phyloP scores from a whole-genome alignment of 2,329 filamentous ascomycete species.

The Incumbomyces lentus region DNA sequence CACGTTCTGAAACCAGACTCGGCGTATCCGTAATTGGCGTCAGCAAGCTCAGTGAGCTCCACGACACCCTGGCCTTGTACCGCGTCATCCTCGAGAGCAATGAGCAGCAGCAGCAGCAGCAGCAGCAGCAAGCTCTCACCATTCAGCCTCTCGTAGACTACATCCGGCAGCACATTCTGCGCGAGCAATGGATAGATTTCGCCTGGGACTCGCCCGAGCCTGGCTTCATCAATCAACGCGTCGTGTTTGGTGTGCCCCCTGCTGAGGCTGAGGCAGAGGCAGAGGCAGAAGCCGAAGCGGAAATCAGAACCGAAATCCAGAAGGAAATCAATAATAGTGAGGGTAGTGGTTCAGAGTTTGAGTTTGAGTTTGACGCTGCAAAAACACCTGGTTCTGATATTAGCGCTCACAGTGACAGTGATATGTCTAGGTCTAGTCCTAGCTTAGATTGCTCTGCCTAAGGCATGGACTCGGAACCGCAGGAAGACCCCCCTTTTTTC shows the following conservation, averaged over 20 bases:
- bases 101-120: slow-evolving; percentile 3
- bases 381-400: no score
- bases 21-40: slow-evolving; percentile 58
- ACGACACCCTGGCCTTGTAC: slow-evolving; percentile 53
- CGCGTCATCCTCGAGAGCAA: slow-evolving; percentile 18
- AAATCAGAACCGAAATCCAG: neutral
- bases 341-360: no score
- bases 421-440: no score
- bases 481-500: no score
- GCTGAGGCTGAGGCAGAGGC: neutral
- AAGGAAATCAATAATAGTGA: no score
- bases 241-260: neutral
- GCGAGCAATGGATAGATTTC: slow-evolving; percentile 35
- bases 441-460: no score
- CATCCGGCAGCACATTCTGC: slow-evolving; percentile 30
- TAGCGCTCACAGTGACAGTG: no score
- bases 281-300: neutral
- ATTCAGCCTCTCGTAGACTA: slow-evolving; percentile 23
- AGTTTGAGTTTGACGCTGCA: no score
- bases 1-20: slow-evolving; percentile 29
- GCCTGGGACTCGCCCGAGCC: slow-evolving; percentile 34
- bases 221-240: slow-evolving; percentile 30
- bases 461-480: no score
- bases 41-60: slow-evolving; percentile 47
- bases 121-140: slow-evolving; percentile 26